These are phyloP conservation scores for Rubus parviflorus DNA, from an alignment of 306 rosid genomes.

Conservation along the genomic window DNA sequence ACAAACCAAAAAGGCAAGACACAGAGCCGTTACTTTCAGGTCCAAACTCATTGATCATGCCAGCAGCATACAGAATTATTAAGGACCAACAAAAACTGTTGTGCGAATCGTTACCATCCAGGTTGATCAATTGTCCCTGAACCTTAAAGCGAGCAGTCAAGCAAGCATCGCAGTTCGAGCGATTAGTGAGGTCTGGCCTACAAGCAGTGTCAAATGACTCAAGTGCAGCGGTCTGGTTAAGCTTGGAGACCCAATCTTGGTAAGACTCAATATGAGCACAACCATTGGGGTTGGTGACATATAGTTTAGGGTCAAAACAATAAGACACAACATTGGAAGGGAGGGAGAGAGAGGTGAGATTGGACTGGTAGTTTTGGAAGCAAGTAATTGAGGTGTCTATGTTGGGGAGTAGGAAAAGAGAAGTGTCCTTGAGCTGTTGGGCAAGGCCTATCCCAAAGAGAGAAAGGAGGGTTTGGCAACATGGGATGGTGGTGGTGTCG, in stretches of 20 bases:
- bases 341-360: conserved; percentile 46
- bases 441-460: conserved; percentile 59
- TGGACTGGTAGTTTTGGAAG: conserved; percentile 56
- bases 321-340: conserved; percentile 26
- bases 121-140: conserved; percentile 27
- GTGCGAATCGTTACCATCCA: conserved; percentile 60
- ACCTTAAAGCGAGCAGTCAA: conserved; percentile 43
- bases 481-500: conserved; percentile 14
- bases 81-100: conserved; percentile 52
- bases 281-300: conserved; percentile 45
- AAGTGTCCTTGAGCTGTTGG: conserved; percentile 66
- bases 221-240: conserved; percentile 46
- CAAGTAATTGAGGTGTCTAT: conserved; percentile 56
- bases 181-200: conserved; percentile 50
- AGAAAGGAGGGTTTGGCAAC: conserved; percentile 61
- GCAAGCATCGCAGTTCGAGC: conserved; percentile 55
- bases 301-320: conserved; percentile 64
- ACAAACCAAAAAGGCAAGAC: conserved; percentile 51
- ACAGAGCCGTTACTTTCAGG: conserved; percentile 64
- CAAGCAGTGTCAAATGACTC: conserved; percentile 38
- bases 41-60: conserved; percentile 66
- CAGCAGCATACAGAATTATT: conserved; percentile 75
- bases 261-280: conserved; percentile 59
- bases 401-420: conserved; percentile 59
- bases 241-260: conserved; percentile 55